Conservation (phyloP, 257 asterid species). For the Perilla frutescens region DNA sequence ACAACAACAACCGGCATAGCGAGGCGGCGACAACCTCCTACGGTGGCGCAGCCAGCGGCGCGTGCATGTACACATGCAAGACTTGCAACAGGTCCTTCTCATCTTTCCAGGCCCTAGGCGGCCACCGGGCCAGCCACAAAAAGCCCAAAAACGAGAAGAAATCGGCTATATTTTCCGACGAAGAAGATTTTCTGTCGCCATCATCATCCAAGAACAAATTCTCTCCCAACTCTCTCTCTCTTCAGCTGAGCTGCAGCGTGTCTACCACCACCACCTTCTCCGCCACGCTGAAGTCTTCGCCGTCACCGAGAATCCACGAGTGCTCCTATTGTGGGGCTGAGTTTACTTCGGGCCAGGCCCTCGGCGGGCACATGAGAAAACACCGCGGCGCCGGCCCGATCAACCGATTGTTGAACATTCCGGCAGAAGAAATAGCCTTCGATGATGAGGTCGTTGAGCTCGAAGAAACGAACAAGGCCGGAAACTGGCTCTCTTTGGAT, state of each 20-base stretch:
- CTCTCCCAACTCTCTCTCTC: conserved; percentile 49
- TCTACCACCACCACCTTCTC: conserved; percentile 40
- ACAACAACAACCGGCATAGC: background rate
- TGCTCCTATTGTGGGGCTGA: conserved; percentile 71
- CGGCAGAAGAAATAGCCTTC: conserved; percentile 29
- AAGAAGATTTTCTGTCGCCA: conserved; percentile 53
- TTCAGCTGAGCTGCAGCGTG: conserved; percentile 48
- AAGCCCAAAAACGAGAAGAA: conserved; percentile 51
- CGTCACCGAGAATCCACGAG: conserved; percentile 54
- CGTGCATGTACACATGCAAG: conserved; percentile 62
- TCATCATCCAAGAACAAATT: conserved; percentile 37
- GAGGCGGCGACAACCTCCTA: conserved; percentile 11
- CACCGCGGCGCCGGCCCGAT: conserved; percentile 50
- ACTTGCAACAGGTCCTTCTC: conserved; percentile 62
- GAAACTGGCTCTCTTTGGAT: conserved; percentile 60
- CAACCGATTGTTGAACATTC: conserved; percentile 23
- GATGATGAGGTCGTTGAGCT: conserved; percentile 44
- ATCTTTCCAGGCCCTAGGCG: conserved; percentile 79
- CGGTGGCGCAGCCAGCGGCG: conserved; percentile 10
- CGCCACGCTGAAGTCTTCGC: conserved; percentile 36
- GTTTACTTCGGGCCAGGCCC: conserved; percentile 72
- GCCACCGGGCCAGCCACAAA: conserved; percentile 78
- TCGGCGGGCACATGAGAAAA: conserved; percentile 78
- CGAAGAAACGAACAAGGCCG: conserved; percentile 35
- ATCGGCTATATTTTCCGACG: conserved; percentile 35